Conservation (phyloP, 2,329 filamentous ascomycete genomes). For the Penicillium palitans region DNA sequence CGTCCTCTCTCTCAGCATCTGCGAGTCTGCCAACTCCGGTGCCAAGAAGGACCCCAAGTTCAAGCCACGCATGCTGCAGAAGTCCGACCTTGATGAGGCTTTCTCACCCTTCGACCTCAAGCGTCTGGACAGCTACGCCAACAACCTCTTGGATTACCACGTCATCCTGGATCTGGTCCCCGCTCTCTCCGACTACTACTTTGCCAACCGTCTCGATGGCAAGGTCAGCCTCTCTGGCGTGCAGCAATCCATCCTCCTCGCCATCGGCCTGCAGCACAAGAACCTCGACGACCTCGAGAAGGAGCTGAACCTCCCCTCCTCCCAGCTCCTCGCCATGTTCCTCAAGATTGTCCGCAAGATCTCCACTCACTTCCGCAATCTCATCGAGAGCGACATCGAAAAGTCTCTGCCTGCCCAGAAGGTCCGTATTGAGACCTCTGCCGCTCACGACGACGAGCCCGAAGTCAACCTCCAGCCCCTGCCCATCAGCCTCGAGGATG, state of each 20-base stretch:
- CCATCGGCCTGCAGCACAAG: conserved; percentile 87
- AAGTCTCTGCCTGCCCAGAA: conserved; percentile 63
- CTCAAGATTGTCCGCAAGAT: conserved; percentile 93
- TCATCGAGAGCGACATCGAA: conserved; percentile 73
- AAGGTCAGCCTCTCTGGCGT: conserved; percentile 74
- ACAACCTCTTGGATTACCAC: conserved; percentile 97
- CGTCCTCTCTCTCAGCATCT: conserved; percentile 77
- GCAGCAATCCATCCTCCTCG: conserved; percentile 84
- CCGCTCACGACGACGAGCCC: conserved; percentile 65
- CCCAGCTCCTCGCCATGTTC: conserved; percentile 92
- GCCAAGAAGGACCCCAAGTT: conserved; percentile 64
- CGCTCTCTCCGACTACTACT: conserved; percentile 77
- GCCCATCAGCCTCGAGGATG: conserved; percentile 71
- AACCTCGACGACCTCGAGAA: conserved; percentile 76
- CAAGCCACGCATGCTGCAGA: conserved; percentile 61
- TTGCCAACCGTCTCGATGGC: conserved; percentile 70
- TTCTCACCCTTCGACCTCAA: conserved; percentile 94
- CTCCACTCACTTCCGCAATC: conserved; percentile 69
- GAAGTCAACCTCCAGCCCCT: conserved; percentile 69
- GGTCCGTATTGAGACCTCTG: conserved; percentile 38
- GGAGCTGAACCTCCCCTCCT: conserved; percentile 71
- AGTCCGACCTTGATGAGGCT: conserved; percentile 71
- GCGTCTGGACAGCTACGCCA: conserved; percentile 89
- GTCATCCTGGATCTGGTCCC: conserved; percentile 93
- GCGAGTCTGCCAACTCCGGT: conserved; percentile 77